Percentiles rank a stretch among this genome's conserved stretches.
Conservation (phyloP, 1,284 basidiomycete genomes). For the Sanguinoderma infundibulare region DNA sequence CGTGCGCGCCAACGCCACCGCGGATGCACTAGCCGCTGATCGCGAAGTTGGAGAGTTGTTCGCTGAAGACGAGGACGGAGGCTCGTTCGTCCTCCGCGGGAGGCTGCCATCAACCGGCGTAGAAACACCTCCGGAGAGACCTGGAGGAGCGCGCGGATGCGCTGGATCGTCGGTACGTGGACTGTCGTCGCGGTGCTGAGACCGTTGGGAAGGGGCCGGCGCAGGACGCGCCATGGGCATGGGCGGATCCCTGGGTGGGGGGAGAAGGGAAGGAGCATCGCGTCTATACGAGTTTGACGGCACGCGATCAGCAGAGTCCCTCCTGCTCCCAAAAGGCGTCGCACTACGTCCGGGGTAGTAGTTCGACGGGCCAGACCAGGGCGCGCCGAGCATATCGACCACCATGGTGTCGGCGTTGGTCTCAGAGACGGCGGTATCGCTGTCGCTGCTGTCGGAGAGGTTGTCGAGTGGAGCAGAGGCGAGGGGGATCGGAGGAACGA, state of each 20-base stretch:
- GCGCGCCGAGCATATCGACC: constrained; percentile 24
- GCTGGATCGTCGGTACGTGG: constrained; percentile 8
- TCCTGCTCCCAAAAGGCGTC: constrained; percentile 7
- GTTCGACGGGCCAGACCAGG: constrained; percentile 7
- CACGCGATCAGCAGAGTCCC: constrained; percentile 3
- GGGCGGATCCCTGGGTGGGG: not conserved
- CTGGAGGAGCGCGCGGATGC: constrained; percentile 24
- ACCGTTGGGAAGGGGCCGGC: not conserved
- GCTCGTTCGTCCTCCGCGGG: not conserved
- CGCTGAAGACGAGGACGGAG: constrained; percentile 1
- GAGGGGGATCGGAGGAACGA: constrained; percentile 18
- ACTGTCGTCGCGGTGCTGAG: constrained; percentile 9
- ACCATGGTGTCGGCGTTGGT: constrained; percentile 19
- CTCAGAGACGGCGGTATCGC: constrained; percentile 30
- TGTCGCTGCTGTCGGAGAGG: constrained; percentile 27
- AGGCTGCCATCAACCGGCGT: constrained; percentile 19
- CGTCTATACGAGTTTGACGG: constrained; percentile 6
- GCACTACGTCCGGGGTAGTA: constrained; percentile 11
- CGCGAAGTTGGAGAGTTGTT: constrained; percentile 4
- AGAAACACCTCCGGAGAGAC: constrained; percentile 19
- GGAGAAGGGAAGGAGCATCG: not conserved
- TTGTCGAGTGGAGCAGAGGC: constrained; percentile 17
- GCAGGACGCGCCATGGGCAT: not conserved
- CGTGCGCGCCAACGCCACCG: constrained; percentile 19
- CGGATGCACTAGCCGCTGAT: constrained; percentile 13